Base-by-base conservation (phyloP, 2,329 filamentous ascomycete species). In the Colletotrichum salicis region DNA sequence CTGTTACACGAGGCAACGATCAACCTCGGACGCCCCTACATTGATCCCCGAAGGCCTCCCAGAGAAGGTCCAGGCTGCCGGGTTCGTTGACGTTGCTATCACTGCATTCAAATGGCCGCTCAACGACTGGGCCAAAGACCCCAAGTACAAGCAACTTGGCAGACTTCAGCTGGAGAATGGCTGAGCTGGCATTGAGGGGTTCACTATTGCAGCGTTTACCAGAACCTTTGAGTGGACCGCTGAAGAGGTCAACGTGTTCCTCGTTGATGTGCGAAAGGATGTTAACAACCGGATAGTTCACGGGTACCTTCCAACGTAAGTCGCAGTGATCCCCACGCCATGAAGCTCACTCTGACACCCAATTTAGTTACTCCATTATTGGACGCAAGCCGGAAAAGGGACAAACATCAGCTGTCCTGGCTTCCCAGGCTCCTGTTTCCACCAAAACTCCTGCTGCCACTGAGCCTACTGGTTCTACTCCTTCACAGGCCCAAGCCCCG, bases 41-140 rank as follows among this genome's bases (percentile, higher is more conserved):
- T 60, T 29, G 19, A 72, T 75, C 10, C 10, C 62, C 27, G 31
- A 45, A 45, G 19, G 19, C 41, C 35, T 8, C 27, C 51, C 10
- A 78, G 78, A 63, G 77, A 81, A 45, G 76, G 66, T 81, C 56
- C 1, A 15, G 35, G 84, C 86, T n/a, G 86, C 84, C 0, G 89
- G 89, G 1, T 90, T 90, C 73, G 79, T 83, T 61, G 83, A 89
- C 67, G 84, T 90, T 0, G 78, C 79, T 0, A 84, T 88, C 75
- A 79, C 82, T 2, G 75, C 85, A 15, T 86, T 82, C 74, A 86
- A 84, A 76, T 84, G 87, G 79, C 87, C 88, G 0, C 82, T 81
- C 35, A 87, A 86, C 74, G 76, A 81, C 11, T 90, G 88, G 87
- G 84, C 87, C 0, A 84, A 84, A 58, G 84, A 88, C 54, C 80